Base-by-base conservation (phyloP, 768 basidiomycete species). In the Boletus coccyginus region DNA sequence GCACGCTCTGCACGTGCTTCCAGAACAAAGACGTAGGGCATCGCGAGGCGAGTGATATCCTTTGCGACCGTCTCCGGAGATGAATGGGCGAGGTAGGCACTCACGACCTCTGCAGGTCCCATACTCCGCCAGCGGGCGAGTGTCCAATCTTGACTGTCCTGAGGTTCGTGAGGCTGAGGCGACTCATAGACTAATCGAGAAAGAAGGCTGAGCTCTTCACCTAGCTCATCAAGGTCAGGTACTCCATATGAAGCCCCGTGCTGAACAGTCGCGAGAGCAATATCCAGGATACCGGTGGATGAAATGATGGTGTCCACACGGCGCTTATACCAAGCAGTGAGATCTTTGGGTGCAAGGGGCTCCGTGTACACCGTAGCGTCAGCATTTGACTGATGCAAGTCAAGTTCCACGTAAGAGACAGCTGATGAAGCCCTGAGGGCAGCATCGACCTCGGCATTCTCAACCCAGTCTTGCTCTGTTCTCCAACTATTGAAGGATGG, bases 21-120 rank as follows among this genome's bases (percentile, higher is more conserved):
- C 31, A 98, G 78, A 24, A 98, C 93, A 62, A 88, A 95, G 0
- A 98, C 81, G 69, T 97, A 99, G 3, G 96, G 96, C 72, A 94
- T 79, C 36, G 96, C 91, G 36, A 97, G 85, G 32, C 79, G 81
- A 24, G 79, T 74, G 41, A 98, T 85, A 62, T 94, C 87, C 43
- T 71, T 69, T 3, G 85, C 79, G 19, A 98, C 65, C 17, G 82
- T 82, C 3, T 80, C 76, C 5, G 88, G 76, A 3, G 84, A 84
- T 6, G 94, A 90, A 68, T 86, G 74, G 5, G 81, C 73, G 11
- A 97, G 81, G 70, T 96, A 98, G 40, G 89, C 88, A 11, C 73
- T 73, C 52, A 98, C 77, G 21, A 92, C 80, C 8, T 82, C 76
- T 6, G 78, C 67, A 5, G 92, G 83, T 19, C 80, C 74, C 78